These are phyloP conservation scores for Zoysia matrella DNA, from an alignment of 202 grass and related monocot genomes.

Conservation along the genomic window DNA sequence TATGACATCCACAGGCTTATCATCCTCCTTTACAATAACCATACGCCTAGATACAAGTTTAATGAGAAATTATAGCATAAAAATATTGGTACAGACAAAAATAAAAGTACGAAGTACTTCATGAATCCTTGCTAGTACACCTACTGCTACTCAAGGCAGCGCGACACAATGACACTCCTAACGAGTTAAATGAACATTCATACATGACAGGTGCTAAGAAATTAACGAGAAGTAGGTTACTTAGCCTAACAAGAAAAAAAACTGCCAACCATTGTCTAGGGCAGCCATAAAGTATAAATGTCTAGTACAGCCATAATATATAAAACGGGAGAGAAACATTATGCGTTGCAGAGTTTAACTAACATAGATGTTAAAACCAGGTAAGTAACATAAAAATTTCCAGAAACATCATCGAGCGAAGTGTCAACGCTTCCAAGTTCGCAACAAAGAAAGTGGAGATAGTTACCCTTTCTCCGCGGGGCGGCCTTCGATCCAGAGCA, in stretches of 20 bases:
- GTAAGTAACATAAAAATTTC: neutral
- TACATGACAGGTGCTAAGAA: neutral
- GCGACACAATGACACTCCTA: neutral
- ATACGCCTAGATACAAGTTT: conserved; percentile 53
- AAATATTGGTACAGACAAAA: neutral
- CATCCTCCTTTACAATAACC: conserved; percentile 86
- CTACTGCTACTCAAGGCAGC: neutral
- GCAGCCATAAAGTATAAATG: neutral
- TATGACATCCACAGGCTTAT: conserved; percentile 73
- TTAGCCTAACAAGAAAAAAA: neutral
- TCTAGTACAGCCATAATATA: too few relatives aligned
- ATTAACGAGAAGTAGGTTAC: neutral
- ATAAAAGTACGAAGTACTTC: neutral
- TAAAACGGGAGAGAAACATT: neutral
- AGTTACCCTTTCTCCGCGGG: conserved; percentile 88
- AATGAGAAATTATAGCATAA: conserved; percentile 16
- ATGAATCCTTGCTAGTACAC: neutral
- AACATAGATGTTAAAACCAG: neutral
- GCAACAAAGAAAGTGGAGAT: neutral
- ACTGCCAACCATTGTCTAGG: neutral
- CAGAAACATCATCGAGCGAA: neutral
- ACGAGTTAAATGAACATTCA: neutral
- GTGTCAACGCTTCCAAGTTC: conserved; percentile 14
- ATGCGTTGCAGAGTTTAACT: neutral
- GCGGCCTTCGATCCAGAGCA: conserved; percentile 93